Evolutionary conservation across 768 basidiomycete genomes (phyloP).

Genomic region (Russula brevipes): DNA sequence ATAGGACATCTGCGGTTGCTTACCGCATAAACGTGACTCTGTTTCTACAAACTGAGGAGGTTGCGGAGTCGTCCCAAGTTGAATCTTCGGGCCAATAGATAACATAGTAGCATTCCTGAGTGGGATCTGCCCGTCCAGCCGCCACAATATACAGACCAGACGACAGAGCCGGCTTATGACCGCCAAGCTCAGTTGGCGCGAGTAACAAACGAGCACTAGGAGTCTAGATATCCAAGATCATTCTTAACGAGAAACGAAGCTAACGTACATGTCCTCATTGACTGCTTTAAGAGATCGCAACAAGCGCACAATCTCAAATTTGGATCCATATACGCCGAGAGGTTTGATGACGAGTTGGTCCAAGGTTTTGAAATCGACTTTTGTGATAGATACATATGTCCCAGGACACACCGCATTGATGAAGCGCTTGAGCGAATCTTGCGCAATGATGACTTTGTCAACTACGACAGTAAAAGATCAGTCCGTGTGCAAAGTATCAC

Average conservation of each 20-base stretch:
- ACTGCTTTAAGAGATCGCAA: constrained; percentile 36
- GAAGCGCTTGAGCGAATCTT: constrained; percentile 44
- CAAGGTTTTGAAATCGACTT: constrained; percentile 50
- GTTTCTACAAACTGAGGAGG: constrained; percentile 44
- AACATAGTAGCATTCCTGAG: constrained; percentile 37
- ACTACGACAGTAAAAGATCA: constrained; percentile 32
- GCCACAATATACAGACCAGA: constrained; percentile 1
- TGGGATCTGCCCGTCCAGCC: neutral
- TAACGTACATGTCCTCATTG: constrained; percentile 38
- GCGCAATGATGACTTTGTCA: constrained; percentile 57
- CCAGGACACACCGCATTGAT: constrained; percentile 46
- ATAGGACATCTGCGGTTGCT: neutral
- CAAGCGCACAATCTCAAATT: constrained; percentile 44
- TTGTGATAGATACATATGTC: constrained; percentile 48
- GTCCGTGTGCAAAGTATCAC: neutral
- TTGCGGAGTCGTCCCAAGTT: constrained; percentile 52
- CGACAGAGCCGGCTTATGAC: neutral
- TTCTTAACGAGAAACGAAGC: no score
- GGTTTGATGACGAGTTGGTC: constrained; percentile 45
- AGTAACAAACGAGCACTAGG: constrained; percentile 26
- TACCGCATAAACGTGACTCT: constrained; percentile 61
- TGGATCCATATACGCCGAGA: constrained; percentile 54
- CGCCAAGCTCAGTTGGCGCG: neutral
- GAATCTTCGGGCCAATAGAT: constrained; percentile 59
- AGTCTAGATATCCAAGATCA: constrained; percentile 28